Evolutionary conservation across 2,329 filamentous ascomycete genomes (phyloP), one percentile per base, ranked within the genome.

Genomic region (Fusarium circinatum): DNA sequence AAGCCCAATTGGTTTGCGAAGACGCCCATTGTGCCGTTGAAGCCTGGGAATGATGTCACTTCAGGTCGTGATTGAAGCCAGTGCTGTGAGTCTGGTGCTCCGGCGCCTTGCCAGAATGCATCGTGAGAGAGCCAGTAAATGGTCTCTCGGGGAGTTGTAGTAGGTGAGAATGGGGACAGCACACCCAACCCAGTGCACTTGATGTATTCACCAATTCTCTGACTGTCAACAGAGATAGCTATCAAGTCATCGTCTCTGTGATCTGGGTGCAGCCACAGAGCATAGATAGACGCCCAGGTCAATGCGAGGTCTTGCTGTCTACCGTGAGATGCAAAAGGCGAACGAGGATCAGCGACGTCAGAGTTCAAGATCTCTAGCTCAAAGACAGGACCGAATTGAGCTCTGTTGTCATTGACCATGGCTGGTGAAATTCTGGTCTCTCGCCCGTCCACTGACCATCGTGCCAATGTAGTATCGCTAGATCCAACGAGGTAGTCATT

Each of bases 1-100:
- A 79, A 78, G 8, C 77, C 68, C 36, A 79, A 38, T 63, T 78
- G 77, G 42, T 60, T 78, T 10, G 76, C 55, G 18, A 78, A 79
- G 24, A 69, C 75, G 1, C 75, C 77, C 18, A 74, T 55, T 22
- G 68, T 75, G 5, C 75, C 65, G 32, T 67, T 67, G 62, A 78
- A 78, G 32, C 77, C 77, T 1, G 77, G 73, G 69, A 78, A 78
- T 38, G 57, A 42, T 6, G 73, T 77, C 1, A 75, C 71, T 48
- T 78, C 77, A 0, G 77, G 77, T 10, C 77, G 75, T 15, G 57
- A 67, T 22, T 62, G 76, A 15, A 78, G 61, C 77, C 77, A 78
- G 39, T 72, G 62, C 39, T 76, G 73, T 4, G 75, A 71, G 62
- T 78, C 74, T 55, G 77, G 77, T 14, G 77, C 76, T 28, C 77